These are phyloP conservation scores for Exophiala sp. DNA, from an alignment of 2,329 filamentous ascomycete genomes.

Conservation along the genomic window DNA sequence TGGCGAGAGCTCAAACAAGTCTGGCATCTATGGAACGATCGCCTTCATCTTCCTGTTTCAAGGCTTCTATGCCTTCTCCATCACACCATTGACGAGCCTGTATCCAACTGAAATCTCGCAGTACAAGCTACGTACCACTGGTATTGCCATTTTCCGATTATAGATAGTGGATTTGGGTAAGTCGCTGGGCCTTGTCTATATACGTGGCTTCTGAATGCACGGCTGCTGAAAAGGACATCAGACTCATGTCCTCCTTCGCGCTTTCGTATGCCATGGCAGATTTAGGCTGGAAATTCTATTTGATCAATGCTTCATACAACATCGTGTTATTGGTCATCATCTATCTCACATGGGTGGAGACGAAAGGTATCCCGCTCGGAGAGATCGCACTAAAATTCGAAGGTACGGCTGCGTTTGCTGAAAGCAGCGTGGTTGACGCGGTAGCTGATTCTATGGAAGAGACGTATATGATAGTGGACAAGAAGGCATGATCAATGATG, in stretches of 20 bases:
- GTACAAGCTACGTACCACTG: slow-evolving; percentile 32
- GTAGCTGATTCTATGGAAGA: no score
- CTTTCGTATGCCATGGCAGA: slow-evolving; percentile 26
- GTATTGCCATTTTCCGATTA: slow-evolving; percentile 31
- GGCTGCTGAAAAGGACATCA: not conserved
- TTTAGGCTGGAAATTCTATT: slow-evolving; percentile 37
- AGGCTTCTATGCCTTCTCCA: slow-evolving; percentile 33
- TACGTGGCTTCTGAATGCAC: no score
- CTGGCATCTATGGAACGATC: slow-evolving; percentile 41
- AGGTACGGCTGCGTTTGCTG: slow-evolving; percentile 51
- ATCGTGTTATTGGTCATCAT: slow-evolving; percentile 32
- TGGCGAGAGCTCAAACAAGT: slow-evolving; percentile 31
- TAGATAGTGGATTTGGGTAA: not conserved
- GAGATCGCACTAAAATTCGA: slow-evolving; percentile 69
- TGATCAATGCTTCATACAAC: slow-evolving; percentile 35
- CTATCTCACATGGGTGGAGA: slow-evolving; percentile 48
- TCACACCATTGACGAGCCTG: slow-evolving; percentile 35
- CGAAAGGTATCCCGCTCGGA: slow-evolving; percentile 66
- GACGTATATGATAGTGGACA: no score
- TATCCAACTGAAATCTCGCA: slow-evolving; percentile 33
- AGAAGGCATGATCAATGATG: no score
- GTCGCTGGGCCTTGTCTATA: no score
- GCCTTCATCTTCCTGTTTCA: slow-evolving; percentile 35
- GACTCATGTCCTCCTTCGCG: slow-evolving; percentile 5
- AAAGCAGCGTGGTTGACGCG: not conserved